Evolutionary conservation across 2,329 filamentous ascomycete genomes (phyloP).

Genomic region (Colletotrichum sp.): DNA sequence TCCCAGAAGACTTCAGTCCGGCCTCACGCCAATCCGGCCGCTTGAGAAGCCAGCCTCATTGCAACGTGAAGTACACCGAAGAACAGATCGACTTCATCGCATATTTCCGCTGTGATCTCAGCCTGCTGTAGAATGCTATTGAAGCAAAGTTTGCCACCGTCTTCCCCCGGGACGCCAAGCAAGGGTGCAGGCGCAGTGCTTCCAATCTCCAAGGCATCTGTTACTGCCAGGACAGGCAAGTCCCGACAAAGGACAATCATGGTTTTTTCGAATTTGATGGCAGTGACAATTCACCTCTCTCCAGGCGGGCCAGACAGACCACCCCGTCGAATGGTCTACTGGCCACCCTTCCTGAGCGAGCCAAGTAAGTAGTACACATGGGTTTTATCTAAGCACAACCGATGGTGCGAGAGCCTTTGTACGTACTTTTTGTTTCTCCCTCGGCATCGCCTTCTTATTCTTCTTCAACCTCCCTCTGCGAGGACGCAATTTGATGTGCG

Average conservation of each 20-base stretch:
- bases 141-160: background rate
- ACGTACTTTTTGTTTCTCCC: background rate
- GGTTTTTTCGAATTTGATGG: background rate
- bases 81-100: background rate
- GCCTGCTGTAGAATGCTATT: background rate
- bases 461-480: no score
- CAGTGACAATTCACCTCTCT: background rate
- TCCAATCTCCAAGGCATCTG: background rate
- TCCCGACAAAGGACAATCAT: background rate
- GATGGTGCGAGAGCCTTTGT: background rate
- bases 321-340: background rate
- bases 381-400: background rate
- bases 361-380: background rate
- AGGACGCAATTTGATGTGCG: no score
- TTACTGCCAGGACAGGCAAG: background rate
- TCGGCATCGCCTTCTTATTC: no score
- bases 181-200: background rate
- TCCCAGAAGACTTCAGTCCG: background rate
- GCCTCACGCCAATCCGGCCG: background rate
- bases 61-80: background rate
- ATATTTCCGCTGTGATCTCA: background rate
- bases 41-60: background rate
- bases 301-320: background rate
- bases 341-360: background rate
- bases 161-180: background rate